Base-by-base conservation (phyloP, 176 grass and related monocot species). In the Triticum aestivum region DNA sequence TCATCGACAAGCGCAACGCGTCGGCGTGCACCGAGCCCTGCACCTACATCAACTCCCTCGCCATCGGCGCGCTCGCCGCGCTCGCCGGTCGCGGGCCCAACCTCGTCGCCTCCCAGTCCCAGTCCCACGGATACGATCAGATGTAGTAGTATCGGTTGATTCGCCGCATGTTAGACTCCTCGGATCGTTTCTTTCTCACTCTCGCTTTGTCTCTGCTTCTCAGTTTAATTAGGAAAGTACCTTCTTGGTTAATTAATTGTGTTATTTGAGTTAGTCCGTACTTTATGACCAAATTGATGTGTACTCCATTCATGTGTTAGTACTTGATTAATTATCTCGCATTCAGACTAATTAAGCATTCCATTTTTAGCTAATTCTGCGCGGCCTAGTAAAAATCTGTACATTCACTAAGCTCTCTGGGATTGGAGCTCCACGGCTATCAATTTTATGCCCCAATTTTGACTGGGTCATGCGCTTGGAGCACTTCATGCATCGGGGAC, bases 1-100 rank as follows among this genome's bases (percentile, higher is more conserved):
- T 99, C 56, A 42, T 79, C 4, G 97, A 99, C 92, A 89, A 88
- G 79, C 81, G 97, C 5, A 69, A 65, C 45, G 61, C 87, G 37
- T 94, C 92, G 0, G 69, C 90, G 13, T 88, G 77, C 86, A 88
- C 92, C 24, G 94, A 99, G 87, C 97, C 97, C 0, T 84, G 76
- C 89, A 99, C 92, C 11, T 99, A 99, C 81, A 99, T 96, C 79
- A 99, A 99, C 79, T 94, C 97, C 12, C 90, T 99, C n/a, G 85
- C 92, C 75, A 79, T 99, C 29, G 97, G 94, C 4, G 90, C 97
- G 41, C 97, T 99, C 71, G 91, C 89, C 12, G 93, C 89, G n/a
- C 97, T 98, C 41, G 97, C 94, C 2, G 59, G 38, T 21, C 90
- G 89, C 42, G 88, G 90, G 21, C 39, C 71, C 18, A 59, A 79